phyloP scores from a whole-genome alignment of 2,329 filamentous ascomycete genomes.

The Pseudogymnoascus sp. region DNA sequence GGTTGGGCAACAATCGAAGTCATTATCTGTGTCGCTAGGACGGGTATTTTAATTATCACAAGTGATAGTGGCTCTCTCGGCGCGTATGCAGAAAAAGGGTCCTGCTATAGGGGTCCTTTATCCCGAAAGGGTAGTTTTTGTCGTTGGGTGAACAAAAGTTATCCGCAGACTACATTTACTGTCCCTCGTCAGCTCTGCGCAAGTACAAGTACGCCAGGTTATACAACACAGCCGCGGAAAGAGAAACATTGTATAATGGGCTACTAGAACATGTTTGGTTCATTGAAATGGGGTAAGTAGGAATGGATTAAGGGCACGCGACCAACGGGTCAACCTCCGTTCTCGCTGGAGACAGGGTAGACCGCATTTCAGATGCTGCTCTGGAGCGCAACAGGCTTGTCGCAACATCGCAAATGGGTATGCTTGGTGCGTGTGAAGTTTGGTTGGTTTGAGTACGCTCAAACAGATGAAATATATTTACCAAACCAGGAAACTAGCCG shows the following conservation, averaged over 20 bases:
- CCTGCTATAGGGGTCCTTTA: neutral
- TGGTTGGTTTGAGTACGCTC: neutral
- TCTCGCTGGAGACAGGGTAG: neutral
- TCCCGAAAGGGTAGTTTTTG: neutral
- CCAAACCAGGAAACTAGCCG: neutral
- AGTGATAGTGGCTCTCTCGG: neutral
- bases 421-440: neutral
- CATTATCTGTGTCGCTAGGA: neutral
- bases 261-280: neutral
- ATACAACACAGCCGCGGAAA: neutral
- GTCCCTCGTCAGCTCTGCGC: neutral
- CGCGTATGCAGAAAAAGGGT: neutral
- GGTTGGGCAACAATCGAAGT: constrained; percentile 5
- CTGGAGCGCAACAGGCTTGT: neutral
- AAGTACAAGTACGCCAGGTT: neutral
- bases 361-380: neutral
- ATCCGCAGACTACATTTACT: constrained; percentile 1
- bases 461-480: constrained; percentile 1
- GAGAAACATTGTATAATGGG: neutral
- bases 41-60: neutral
- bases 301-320: neutral
- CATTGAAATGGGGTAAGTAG: neutral
- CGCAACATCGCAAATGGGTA: neutral
- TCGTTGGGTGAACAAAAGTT: neutral
- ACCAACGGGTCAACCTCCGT: neutral